Base-by-base conservation (phyloP, 2,329 filamentous ascomycete species). In the Fusarium brachygibbosum region DNA sequence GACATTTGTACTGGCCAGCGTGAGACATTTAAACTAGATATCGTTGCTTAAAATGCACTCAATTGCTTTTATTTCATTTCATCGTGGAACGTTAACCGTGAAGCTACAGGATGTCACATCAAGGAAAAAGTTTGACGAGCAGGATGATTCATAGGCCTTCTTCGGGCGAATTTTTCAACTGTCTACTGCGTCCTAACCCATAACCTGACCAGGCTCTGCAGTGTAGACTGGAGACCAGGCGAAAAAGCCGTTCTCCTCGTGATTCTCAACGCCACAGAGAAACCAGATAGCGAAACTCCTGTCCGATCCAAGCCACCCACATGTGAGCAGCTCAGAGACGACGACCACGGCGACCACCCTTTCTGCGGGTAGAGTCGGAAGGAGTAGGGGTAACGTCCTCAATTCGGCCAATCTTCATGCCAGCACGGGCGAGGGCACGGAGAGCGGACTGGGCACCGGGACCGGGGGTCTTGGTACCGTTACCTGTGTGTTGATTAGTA, bases 291-390 rank as follows among this genome's bases (percentile, higher is more conserved):
- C 75, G 76, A 78, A 79, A 78, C 75, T 79, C 78, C 76, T 76
- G 76, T 76, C 75, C 76, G 75, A 76, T 71, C 74, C 72, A 76
- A 75, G 70, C 71, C 66, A 72, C 65, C 70, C 63, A 75, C 58
- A 51, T 54, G 62, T 53, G 66, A 71, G 63, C 38, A 68, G 70
- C 85, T 93, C 88, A 99, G 86, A 99, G 93, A 97, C 96, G 95
- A 88, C 96, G 96, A 98, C 96, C 96, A 93, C 96, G 95, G 87
- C 96, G 94, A 98, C 96, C 96, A 88, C 96, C 96, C 94, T 99
- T 99, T 88, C 95, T 94, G 87, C 96, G 93, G 81, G 96, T 99
- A 84, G 93, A 97, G 87, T 99, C 96, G 85, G 96, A 99, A 79
- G 97, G 96, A 69, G 96, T 99, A 79, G 96, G 96, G 79, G 97